Conservation (phyloP, 179 eudicot genomes). For the Corrigiola litoralis region DNA sequence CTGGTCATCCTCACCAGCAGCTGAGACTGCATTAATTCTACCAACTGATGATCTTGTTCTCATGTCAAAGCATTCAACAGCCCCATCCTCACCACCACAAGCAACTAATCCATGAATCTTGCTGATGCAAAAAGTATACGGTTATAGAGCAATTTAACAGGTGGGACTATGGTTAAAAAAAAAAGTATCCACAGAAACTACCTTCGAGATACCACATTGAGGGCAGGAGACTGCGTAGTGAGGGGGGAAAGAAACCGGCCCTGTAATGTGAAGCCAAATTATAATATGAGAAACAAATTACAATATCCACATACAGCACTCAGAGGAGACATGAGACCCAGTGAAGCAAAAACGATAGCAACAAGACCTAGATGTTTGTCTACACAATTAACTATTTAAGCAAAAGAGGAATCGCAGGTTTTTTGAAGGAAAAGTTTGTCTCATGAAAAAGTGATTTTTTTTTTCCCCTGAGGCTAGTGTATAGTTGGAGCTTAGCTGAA, state of each 20-base stretch:
- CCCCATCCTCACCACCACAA: slow-evolving; percentile 97
- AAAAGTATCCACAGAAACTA: slow-evolving; percentile 21
- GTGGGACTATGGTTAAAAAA: not conserved
- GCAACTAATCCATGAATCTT: slow-evolving; percentile 88
- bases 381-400: too few relatives aligned
- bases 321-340: not conserved
- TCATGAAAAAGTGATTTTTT: too few relatives aligned
- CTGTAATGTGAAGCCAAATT: slow-evolving; percentile 31
- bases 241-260: slow-evolving; percentile 89
- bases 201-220: slow-evolving; percentile 94
- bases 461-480: too few relatives aligned
- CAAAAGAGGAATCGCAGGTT: too few relatives aligned
- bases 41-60: slow-evolving; percentile 77
- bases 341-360: not conserved
- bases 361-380: too few relatives aligned
- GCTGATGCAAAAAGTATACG: slow-evolving; percentile 34
- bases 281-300: not conserved
- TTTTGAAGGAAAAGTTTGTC: too few relatives aligned
- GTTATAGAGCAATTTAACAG: not conserved
- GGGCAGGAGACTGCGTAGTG: slow-evolving; percentile 71
- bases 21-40: slow-evolving; percentile 62
- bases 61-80: slow-evolving; percentile 95
- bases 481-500: too few relatives aligned
- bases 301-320: not conserved
- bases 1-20: slow-evolving; percentile 59